A percentile compares a stretch with the other conserved stretches of the same genome.
Conservation (phyloP, 2,329 filamentous ascomycete genomes). For the Rhinocladiella similis region DNA sequence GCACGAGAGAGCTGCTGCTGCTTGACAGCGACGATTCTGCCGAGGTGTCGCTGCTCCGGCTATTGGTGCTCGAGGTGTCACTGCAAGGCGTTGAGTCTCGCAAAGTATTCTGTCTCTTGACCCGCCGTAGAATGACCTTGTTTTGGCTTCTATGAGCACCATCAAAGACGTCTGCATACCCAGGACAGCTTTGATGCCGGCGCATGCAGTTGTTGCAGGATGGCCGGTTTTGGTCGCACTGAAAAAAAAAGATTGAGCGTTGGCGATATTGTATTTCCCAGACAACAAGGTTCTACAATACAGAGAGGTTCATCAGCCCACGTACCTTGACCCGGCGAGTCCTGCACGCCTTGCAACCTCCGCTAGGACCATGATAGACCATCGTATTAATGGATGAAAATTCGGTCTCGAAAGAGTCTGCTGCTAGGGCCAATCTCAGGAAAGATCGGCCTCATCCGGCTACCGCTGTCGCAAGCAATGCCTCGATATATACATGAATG, state of each 20-base stretch:
- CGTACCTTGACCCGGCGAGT: conserved; percentile 29
- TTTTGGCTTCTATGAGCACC: conserved; percentile 28
- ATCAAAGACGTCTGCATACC: conserved; percentile 30
- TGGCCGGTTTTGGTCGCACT: conserved; percentile 30
- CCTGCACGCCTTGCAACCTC: conserved; percentile 28
- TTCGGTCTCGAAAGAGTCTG: neutral
- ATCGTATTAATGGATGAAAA: conserved; percentile 1
- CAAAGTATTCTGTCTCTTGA: conserved; percentile 14
- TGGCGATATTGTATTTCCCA: too few species aligned
- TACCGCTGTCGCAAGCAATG: neutral
- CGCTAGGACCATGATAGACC: conserved; percentile 31
- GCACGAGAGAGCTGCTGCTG: neutral
- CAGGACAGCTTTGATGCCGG: conserved; percentile 24
- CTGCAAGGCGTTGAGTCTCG: neutral
- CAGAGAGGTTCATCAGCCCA: neutral
- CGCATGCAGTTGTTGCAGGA: conserved; percentile 30
- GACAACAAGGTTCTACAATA: too few species aligned
- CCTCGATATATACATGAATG: conserved; percentile 10
- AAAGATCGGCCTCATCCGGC: too few species aligned
- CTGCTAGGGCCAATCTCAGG: neutral
- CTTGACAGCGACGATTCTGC: conserved; percentile 4
- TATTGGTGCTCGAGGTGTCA: conserved; percentile 7
- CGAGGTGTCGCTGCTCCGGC: conserved; percentile 6
- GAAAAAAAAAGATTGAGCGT: neutral
- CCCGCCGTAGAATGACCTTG: conserved; percentile 17